Percentiles rank a stretch among this genome's conserved stretches.
These are phyloP conservation scores for Coemansia sp. DNA, from an alignment of 192 early-diverging fungal species.

Conservation along the genomic window DNA sequence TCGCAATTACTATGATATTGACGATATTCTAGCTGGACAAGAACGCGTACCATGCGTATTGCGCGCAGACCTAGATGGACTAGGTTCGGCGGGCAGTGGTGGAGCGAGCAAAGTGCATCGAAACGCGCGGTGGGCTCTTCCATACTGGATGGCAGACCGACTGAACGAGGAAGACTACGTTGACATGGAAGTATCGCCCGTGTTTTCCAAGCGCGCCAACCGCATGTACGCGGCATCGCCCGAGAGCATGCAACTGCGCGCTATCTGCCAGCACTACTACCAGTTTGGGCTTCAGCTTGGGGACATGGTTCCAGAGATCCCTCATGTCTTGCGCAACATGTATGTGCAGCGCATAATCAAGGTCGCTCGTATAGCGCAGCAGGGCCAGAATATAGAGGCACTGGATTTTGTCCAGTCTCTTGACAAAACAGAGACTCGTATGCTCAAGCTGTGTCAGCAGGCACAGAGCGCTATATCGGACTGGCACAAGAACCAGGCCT, in stretches of 20 bases:
- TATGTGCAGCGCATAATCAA: slow-evolving; percentile 47
- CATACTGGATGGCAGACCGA: slow-evolving; percentile 58
- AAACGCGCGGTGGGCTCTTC: slow-evolving; percentile 51
- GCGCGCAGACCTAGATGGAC: slow-evolving; percentile 51
- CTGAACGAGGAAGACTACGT: slow-evolving; percentile 54
- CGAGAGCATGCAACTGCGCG: slow-evolving; percentile 49
- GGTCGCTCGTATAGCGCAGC: slow-evolving; percentile 50
- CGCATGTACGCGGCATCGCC: slow-evolving; percentile 57
- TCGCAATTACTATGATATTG: slow-evolving; percentile 53
- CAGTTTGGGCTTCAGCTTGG: slow-evolving; percentile 54
- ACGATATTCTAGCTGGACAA: slow-evolving; percentile 53
- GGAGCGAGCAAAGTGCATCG: slow-evolving; percentile 51
- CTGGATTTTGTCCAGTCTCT: slow-evolving; percentile 54
- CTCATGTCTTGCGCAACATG: slow-evolving; percentile 49
- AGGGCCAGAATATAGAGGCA: slow-evolving; percentile 43
- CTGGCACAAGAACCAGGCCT: slow-evolving; percentile 48
- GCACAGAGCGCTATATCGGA: slow-evolving; percentile 34
- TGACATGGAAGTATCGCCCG: slow-evolving; percentile 47
- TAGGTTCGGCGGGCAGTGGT: slow-evolving; percentile 49
- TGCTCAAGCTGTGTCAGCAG: slow-evolving; percentile 47
- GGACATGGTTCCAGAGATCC: slow-evolving; percentile 51
- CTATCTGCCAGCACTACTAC: slow-evolving; percentile 50
- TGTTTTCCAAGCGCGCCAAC: slow-evolving; percentile 52
- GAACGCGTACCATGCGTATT: slow-evolving; percentile 54
- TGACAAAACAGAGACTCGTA: slow-evolving; percentile 35